Evolutionary conservation across 2,329 filamentous ascomycete genomes (phyloP), one percentile per base, ranked within the genome.

Genomic region (Aspergillus pseudoviridinutans): DNA sequence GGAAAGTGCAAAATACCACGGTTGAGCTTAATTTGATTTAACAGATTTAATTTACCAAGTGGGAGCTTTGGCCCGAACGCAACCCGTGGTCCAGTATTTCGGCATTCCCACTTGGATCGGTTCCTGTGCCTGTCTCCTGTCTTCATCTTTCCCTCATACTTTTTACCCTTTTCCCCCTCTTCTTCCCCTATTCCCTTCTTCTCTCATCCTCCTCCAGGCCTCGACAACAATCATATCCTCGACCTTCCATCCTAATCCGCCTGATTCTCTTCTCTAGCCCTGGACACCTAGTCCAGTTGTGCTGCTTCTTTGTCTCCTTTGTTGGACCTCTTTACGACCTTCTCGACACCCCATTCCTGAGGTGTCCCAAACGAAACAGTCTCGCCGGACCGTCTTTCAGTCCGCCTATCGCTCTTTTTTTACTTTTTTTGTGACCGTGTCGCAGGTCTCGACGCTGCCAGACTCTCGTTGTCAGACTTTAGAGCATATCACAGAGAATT

Each of bases 401-500:
- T 14, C 27, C 47, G 35, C 50, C 35, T 54, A 27, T 51, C 53
- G 50, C 46, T 27, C 20, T 50, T 52, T 51, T 14, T 42, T 35
- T 9, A 27, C 38, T 46, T 32, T 49, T 54, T 60, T 57, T 58
- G 63, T 63, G 64, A 67, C 64, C 59, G 67, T 71, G 66, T 71
- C 66, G 65, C 69, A 60, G 68, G 65, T 61, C 65, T 64, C 67
- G 69, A 70, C 69, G 68, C 69, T 68, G 59, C 67, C 67, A 68
- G 69, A 66, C 71, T 70, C 65, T 73, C 70, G 67, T 73, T 73
- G 66, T 66, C 59, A 60, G 50, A 55, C 47, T 47, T 54, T 61
- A 54, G 54, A 65, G 66, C 62, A 65, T 59, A 56, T 53, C 41
- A n/a, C 27, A 22, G 24, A n/a, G 27, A 52, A 35, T 44, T 49